phyloP scores from a whole-genome alignment of 257 asterid species.

The Plectranthus barbatus region DNA sequence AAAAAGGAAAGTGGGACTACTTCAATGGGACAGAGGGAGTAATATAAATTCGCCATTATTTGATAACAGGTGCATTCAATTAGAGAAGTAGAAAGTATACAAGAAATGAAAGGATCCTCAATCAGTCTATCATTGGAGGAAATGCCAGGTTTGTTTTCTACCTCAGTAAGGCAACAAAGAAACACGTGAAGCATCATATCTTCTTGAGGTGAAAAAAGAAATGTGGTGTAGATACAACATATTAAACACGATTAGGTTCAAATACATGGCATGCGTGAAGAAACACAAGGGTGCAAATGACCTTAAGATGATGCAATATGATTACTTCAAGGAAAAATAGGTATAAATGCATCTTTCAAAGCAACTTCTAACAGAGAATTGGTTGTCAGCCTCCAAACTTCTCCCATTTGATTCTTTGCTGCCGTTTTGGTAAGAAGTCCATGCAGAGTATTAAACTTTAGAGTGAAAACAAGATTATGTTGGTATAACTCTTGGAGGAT shows the following conservation, averaged over 20 bases:
- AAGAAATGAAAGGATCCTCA: background rate
- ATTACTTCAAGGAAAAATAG: background rate
- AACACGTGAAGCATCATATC: background rate
- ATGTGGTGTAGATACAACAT: background rate
- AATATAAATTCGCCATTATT: background rate
- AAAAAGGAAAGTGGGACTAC: no score
- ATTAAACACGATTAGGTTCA: background rate
- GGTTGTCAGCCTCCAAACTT: no score
- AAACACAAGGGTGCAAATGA: background rate
- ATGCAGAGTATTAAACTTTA: no score
- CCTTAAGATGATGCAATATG: background rate
- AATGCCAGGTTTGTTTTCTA: background rate
- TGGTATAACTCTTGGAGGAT: no score
- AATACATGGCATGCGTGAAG: background rate
- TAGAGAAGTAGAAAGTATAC: background rate
- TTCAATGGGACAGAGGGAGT: no score
- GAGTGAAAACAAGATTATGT: no score
- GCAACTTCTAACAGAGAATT: no score
- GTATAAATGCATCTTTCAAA: no score
- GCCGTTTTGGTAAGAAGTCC: no score
- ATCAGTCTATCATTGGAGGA: background rate
- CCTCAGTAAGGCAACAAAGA: background rate
- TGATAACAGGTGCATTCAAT: background rate
- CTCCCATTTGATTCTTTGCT: no score
- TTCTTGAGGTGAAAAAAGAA: background rate